These are phyloP conservation scores for Phytophthora lateralis DNA, from an alignment of 352 stramenopile species.

Conservation along the genomic window DNA sequence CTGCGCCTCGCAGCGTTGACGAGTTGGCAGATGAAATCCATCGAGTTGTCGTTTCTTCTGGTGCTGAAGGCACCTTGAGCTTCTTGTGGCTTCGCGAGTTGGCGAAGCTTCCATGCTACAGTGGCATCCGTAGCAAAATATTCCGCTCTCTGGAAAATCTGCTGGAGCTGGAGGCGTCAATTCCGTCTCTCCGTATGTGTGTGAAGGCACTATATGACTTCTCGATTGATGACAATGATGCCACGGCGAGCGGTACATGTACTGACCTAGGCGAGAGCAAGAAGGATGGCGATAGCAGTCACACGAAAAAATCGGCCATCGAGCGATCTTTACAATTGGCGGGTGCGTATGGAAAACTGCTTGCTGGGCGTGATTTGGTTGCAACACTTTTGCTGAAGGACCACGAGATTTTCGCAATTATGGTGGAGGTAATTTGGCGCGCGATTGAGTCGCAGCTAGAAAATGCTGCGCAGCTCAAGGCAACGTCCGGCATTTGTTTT, in stretches of 20 bases:
- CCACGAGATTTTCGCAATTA: slow-evolving; percentile 57
- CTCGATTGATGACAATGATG: slow-evolving; percentile 45
- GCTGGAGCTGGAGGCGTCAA: slow-evolving; percentile 73
- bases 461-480: slow-evolving; percentile 56
- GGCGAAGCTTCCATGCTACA: slow-evolving; percentile 70
- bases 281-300: slow-evolving; percentile 18
- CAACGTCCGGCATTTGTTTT: slow-evolving; percentile 57
- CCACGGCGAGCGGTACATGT: neutral
- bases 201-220: slow-evolving; percentile 73
- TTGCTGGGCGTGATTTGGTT: slow-evolving; percentile 72
- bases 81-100: slow-evolving; percentile 78
- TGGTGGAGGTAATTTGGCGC: slow-evolving; percentile 74
- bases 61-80: slow-evolving; percentile 40
- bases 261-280: slow-evolving; percentile 18
- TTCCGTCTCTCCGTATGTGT: slow-evolving; percentile 66
- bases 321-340: slow-evolving; percentile 70
- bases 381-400: slow-evolving; percentile 66
- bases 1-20: slow-evolving; percentile 31
- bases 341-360: slow-evolving; percentile 65
- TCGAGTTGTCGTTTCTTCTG: slow-evolving; percentile 19
- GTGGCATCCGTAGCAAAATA: slow-evolving; percentile 54
- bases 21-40: slow-evolving; percentile 35
- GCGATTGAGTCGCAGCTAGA: slow-evolving; percentile 71
- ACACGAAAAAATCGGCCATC: slow-evolving; percentile 42
- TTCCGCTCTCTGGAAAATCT: slow-evolving; percentile 74